Evolutionary conservation across 1,139 yeast species (phyloP).

Genomic region (Fermentozyma sake): DNA sequence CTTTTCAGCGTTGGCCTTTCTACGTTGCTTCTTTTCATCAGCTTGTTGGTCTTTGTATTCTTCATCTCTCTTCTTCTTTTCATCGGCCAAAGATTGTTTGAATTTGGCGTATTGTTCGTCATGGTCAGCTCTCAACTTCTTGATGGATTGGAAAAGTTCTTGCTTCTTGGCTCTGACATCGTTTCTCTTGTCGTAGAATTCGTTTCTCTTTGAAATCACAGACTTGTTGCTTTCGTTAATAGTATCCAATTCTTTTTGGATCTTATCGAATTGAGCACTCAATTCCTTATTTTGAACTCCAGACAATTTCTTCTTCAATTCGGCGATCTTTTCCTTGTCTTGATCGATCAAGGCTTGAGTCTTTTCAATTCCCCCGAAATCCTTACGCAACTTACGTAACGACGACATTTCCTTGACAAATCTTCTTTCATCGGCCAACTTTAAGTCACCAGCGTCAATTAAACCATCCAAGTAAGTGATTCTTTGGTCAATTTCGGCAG

Average conservation of each 20-base stretch:
- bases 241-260: constrained; percentile 60
- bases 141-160: constrained; percentile 59
- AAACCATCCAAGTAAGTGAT: constrained; percentile 66
- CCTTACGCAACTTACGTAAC: constrained; percentile 78
- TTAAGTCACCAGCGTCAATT: constrained; percentile 75
- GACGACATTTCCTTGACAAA: constrained; percentile 80
- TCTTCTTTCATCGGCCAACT: constrained; percentile 89
- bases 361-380: constrained; percentile 68
- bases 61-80: constrained; percentile 66
- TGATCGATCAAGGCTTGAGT: constrained; percentile 77
- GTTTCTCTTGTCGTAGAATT: constrained; percentile 61
- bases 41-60: constrained; percentile 54
- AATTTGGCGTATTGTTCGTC: constrained; percentile 70
- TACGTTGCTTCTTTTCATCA: constrained; percentile 57
- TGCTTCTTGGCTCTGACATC: constrained; percentile 68
- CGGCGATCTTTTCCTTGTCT: constrained; percentile 73
- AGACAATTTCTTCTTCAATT: constrained; percentile 65
- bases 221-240: constrained; percentile 59
- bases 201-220: constrained; percentile 62
- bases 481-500: constrained; percentile 75
- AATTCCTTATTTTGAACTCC: constrained; percentile 61
- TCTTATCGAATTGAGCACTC: constrained; percentile 54
- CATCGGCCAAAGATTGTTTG: constrained; percentile 64
- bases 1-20: constrained; percentile 62
- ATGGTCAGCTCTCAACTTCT: constrained; percentile 61